Evolutionary conservation across 2,329 filamentous ascomycete species (phyloP), one percentile per base, ranked within the genome.

Genomic region (Neonectria coccinea): DNA sequence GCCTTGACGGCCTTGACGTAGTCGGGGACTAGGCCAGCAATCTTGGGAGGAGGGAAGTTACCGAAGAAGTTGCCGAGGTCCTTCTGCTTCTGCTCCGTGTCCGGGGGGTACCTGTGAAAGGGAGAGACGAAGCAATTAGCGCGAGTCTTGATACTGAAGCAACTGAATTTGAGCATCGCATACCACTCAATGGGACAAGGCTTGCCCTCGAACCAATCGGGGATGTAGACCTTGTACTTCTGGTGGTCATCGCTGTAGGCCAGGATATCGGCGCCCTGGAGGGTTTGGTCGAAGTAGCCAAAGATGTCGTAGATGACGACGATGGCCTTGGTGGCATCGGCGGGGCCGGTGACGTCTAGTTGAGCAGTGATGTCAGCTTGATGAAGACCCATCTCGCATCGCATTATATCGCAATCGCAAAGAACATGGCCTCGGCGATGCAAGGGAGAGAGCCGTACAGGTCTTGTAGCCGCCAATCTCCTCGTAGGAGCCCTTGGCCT

Each of bases 201-300:
- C 69, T 87, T 85, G 77, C 92, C 94, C 65, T 92, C 86, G 83
- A 97, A 97, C 85, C 92, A 95, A 81, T 97, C 94, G 29, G 94
- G 94, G 68, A 97, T 94, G 80, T 94, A 94, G 70, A 97, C 92
- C 71, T 89, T 89, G 83, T 97, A 96, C 75, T 92, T 88, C 77
- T 82, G 86, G 79, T 81, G 85, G 78, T 82, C 75, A 73, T 87
- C 83, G 65, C 83, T 82, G 50, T 80, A 81, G 48, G 87, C 83
- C 25, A 91, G 81, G 70, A 88, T 92, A 72, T 93, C 91, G 67
- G 89, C 88, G 25, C 90, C 91, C 77, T 92, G 90, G 11, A 92
- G 67, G 3, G 90, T 89, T 79, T 92, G 91, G 25, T 87, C 85
- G 74, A 86, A 91, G 85, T 90, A 89, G 72, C 90, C 89, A 73